These are phyloP conservation scores for Didymella glomerata DNA, from an alignment of 2,329 filamentous ascomycete species.

Conservation along the genomic window DNA sequence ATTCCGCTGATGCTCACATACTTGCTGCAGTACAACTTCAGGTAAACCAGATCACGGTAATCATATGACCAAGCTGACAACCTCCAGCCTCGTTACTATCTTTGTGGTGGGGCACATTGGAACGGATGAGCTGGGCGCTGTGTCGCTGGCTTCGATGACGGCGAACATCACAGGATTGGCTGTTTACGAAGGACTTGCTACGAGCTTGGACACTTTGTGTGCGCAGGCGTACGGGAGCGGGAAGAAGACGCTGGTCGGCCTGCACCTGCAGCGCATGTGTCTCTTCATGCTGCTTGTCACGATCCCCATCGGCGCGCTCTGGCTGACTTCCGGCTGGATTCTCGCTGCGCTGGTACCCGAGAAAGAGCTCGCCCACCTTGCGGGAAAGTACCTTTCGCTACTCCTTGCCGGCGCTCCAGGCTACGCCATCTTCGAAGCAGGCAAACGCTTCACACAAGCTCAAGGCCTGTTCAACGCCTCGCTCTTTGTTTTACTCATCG, in stretches of 20 bases:
- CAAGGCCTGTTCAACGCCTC: conserved; percentile 63
- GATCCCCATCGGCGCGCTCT: conserved; percentile 60
- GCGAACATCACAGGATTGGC: conserved; percentile 64
- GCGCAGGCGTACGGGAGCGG: conserved; percentile 63
- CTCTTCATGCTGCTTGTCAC: conserved; percentile 59
- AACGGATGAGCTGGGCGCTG: conserved; percentile 62
- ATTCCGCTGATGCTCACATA: conserved; percentile 63
- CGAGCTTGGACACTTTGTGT: conserved; percentile 61
- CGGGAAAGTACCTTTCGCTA: conserved; percentile 60
- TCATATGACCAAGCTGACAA: too few species aligned
- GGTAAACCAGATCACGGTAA: too few species aligned
- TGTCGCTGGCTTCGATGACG: conserved; percentile 62
- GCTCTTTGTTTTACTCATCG: conserved; percentile 58
- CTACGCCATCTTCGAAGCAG: conserved; percentile 63
- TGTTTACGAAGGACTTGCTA: conserved; percentile 62
- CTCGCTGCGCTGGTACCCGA: conserved; percentile 59
- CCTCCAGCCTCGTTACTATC: conserved; percentile 60
- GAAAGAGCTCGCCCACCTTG: conserved; percentile 57
- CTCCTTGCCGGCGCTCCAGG: conserved; percentile 62
- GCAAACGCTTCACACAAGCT: conserved; percentile 64
- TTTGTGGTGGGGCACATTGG: conserved; percentile 63
- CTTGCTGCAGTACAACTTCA: conserved; percentile 63
- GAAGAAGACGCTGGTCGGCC: conserved; percentile 57
- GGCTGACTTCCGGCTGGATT: conserved; percentile 60
- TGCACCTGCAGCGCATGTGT: conserved; percentile 64